Percentiles rank a stretch among this genome's conserved stretches.
phyloP scores from a whole-genome alignment of 805 yeast species.

The Hanseniaspora nectarophila region DNA sequence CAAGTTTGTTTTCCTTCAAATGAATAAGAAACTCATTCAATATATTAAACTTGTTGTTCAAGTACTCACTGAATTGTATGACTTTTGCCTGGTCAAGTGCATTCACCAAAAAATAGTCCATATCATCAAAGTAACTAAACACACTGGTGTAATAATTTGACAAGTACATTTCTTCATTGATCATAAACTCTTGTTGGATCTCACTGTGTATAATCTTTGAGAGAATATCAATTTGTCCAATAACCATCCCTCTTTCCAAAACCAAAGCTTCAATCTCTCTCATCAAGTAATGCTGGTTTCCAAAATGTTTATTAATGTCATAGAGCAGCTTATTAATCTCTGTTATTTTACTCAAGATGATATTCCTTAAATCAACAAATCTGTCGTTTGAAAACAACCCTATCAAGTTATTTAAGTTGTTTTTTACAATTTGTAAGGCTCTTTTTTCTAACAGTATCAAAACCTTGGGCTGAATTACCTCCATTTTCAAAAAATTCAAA shows the following conservation, averaged over 20 bases:
- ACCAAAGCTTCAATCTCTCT: constrained; percentile 8
- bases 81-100: neutral
- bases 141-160: neutral
- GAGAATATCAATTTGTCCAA: constrained; percentile 9
- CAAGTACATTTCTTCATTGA: constrained; percentile 1
- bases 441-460: neutral
- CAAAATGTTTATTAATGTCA: constrained; percentile 1
- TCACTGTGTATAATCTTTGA: constrained; percentile 7
- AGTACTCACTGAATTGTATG: neutral
- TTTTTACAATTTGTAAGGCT: neutral
- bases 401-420: neutral
- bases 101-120: neutral
- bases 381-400: neutral
- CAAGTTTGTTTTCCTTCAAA: neutral
- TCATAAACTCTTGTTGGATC: constrained; percentile 6
- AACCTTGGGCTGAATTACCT: constrained; percentile 8
- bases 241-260: constrained; percentile 3
- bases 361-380: neutral
- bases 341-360: constrained; percentile 1
- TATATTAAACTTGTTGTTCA: neutral
- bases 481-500: constrained; percentile 2
- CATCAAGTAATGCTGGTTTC: neutral
- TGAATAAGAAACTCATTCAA: neutral
- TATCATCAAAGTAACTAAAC: constrained; percentile 1
- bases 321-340: constrained; percentile 3